Conservation (phyloP, 2,329 filamentous ascomycete species). For the Trichoderma afroharzianum region DNA sequence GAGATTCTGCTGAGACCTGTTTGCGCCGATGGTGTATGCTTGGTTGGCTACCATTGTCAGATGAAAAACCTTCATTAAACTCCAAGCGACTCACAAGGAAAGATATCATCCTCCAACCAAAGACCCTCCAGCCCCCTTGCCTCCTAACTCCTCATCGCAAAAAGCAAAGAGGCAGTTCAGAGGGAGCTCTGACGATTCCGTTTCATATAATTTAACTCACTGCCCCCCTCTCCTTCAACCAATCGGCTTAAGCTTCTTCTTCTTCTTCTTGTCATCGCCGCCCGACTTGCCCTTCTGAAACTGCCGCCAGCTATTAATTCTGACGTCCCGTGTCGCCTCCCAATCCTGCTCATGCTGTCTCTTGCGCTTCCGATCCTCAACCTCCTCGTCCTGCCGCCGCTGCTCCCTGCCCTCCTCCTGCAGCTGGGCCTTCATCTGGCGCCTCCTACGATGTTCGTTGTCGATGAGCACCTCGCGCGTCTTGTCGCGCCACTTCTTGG, state of each 20-base stretch:
- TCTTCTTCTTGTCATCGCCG: constrained; percentile 55
- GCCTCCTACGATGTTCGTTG: constrained; percentile 77
- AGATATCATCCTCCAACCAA: background rate
- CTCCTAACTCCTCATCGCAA: background rate
- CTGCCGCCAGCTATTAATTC: constrained; percentile 90
- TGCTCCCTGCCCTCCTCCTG: constrained; percentile 93
- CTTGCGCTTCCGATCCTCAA: constrained; percentile 77
- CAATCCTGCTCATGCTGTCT: constrained; percentile 91
- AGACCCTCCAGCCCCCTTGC: background rate
- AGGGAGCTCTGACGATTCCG: background rate
- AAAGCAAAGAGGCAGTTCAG: background rate
- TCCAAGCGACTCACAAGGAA: constrained; percentile 33
- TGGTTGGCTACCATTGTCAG: constrained; percentile 27
- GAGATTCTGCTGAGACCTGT: background rate
- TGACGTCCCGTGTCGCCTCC: constrained; percentile 86
- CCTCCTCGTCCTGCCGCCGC: constrained; percentile 78
- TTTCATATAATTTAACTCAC: background rate
- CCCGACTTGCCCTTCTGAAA: constrained; percentile 73
- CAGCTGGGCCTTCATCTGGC: constrained; percentile 90
- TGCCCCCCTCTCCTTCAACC: constrained; percentile 35
- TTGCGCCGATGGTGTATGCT: background rate
- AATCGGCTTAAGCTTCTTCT: constrained; percentile 68
- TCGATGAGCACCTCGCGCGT: constrained; percentile 86
- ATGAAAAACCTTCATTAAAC: constrained; percentile 27
- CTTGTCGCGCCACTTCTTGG: constrained; percentile 84